phyloP scores from a whole-genome alignment of 2,329 filamentous ascomycete genomes.

The Alternaria triticina region DNA sequence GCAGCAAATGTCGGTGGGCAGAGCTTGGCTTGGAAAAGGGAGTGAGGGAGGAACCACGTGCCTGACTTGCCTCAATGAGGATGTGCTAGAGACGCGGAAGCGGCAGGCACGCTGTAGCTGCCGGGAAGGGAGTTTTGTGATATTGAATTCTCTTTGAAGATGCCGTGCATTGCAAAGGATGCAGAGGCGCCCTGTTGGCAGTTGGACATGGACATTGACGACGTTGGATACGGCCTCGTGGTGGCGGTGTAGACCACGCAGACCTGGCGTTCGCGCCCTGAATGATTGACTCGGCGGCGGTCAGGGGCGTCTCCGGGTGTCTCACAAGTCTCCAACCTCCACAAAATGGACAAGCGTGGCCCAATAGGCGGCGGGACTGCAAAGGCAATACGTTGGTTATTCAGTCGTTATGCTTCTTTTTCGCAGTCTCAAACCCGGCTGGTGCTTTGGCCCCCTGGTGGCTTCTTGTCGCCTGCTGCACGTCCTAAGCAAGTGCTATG shows the following conservation, averaged over 20 bases:
- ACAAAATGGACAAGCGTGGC: constrained; percentile 11
- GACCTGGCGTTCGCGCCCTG: constrained; percentile 30
- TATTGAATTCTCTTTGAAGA: neutral
- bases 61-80: neutral
- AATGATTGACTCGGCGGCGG: constrained; percentile 15
- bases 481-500: constrained; percentile 25
- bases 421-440: constrained; percentile 19
- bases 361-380: constrained; percentile 17
- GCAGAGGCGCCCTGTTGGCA: neutral
- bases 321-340: constrained; percentile 21
- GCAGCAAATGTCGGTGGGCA: constrained; percentile 12
- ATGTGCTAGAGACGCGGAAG: neutral
- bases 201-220: constrained; percentile 18
- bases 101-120: neutral
- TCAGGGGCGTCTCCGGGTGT: constrained; percentile 26
- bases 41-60: neutral
- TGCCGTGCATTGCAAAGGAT: neutral
- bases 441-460: constrained; percentile 26
- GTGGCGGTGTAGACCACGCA: constrained; percentile 15
- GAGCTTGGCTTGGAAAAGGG: neutral
- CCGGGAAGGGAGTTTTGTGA: neutral
- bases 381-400: constrained; percentile 17
- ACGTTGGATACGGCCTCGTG: constrained; percentile 20
- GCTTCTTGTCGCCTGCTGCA: constrained; percentile 28
- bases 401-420: constrained; percentile 14